phyloP scores from a whole-genome alignment of 371 early-diverging fungal genomes.

The Gilbertella persicaria region DNA sequence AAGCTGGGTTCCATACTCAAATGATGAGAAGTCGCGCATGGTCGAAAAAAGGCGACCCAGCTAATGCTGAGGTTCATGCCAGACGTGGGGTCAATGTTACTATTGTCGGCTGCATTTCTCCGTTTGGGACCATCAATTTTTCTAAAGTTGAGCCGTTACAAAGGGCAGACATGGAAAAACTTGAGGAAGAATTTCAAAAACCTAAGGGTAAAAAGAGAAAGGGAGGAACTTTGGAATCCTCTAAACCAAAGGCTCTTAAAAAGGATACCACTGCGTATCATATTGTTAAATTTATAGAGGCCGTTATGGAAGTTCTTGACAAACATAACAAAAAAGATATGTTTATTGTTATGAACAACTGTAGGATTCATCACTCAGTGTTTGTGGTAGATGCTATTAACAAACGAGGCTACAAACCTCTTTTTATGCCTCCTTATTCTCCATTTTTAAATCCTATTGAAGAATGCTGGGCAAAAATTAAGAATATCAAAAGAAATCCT shows the following conservation, averaged over 20 bases:
- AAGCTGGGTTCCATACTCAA: slow-evolving; percentile 11
- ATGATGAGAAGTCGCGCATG: slow-evolving; percentile 11
- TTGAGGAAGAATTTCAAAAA: slow-evolving; percentile 8
- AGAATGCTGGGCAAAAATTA: too few relatives aligned
- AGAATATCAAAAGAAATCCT: too few relatives aligned
- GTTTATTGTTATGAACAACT: slow-evolving; percentile 13
- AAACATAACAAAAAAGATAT: slow-evolving; percentile 4
- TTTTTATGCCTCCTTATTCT: slow-evolving; percentile 17
- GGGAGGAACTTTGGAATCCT: not conserved
- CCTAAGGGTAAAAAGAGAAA: slow-evolving; percentile 12
- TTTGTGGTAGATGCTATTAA: slow-evolving; percentile 11
- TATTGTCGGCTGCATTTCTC: slow-evolving; percentile 18
- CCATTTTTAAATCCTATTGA: too few relatives aligned
- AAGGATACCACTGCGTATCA: slow-evolving; percentile 15
- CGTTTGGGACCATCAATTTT: slow-evolving; percentile 9
- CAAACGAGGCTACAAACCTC: slow-evolving; percentile 5
- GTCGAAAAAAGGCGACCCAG: slow-evolving; percentile 11
- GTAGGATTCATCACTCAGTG: slow-evolving; percentile 5
- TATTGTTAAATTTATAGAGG: slow-evolving; percentile 14
- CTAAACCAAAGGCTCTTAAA: slow-evolving; percentile 2
- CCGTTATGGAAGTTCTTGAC: slow-evolving; percentile 10
- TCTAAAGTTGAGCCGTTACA: slow-evolving; percentile 9
- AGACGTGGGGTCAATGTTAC: slow-evolving; percentile 6
- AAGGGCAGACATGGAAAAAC: slow-evolving; percentile 6
- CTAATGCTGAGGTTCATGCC: slow-evolving; percentile 4